phyloP scores from a whole-genome alignment of 441 rosid species.

The Aquilaria agallochum region DNA sequence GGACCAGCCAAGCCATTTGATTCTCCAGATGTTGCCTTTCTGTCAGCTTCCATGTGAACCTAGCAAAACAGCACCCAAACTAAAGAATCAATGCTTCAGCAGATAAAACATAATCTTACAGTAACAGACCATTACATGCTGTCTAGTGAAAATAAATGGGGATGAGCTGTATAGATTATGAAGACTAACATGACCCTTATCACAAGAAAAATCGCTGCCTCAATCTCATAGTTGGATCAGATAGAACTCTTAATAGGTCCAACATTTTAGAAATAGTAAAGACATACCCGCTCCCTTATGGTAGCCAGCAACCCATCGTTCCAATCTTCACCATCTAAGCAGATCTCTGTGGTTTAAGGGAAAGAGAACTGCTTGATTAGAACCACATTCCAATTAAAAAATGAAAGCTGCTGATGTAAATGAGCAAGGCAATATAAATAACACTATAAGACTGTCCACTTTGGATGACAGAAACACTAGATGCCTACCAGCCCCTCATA shows the following conservation, averaged over 20 bases:
- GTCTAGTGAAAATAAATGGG: neutral
- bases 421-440: neutral
- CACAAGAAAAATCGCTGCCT: constrained; percentile 9
- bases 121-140: too few relatives aligned
- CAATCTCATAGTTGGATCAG: constrained; percentile 5
- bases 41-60: constrained; percentile 97
- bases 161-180: constrained; percentile 3
- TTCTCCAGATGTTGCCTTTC: constrained; percentile 62
- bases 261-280: neutral
- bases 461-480: constrained; percentile 6
- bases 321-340: constrained; percentile 88
- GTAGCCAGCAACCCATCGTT: constrained; percentile 93
- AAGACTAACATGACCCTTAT: neutral
- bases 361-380: constrained; percentile 3
- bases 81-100: constrained; percentile 6
- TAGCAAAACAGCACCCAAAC: constrained; percentile 19
- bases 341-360: constrained; percentile 47
- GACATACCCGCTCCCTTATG: constrained; percentile 83
- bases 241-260: neutral
- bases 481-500: too few relatives aligned
- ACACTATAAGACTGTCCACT: constrained; percentile 3
- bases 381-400: neutral
- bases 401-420: neutral
- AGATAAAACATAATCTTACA: neutral
- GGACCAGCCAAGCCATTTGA: constrained; percentile 30